Evolutionary conservation across 768 basidiomycete species (phyloP), one percentile per base, ranked within the genome.

Genomic region (Auriscalpium vulgare): DNA sequence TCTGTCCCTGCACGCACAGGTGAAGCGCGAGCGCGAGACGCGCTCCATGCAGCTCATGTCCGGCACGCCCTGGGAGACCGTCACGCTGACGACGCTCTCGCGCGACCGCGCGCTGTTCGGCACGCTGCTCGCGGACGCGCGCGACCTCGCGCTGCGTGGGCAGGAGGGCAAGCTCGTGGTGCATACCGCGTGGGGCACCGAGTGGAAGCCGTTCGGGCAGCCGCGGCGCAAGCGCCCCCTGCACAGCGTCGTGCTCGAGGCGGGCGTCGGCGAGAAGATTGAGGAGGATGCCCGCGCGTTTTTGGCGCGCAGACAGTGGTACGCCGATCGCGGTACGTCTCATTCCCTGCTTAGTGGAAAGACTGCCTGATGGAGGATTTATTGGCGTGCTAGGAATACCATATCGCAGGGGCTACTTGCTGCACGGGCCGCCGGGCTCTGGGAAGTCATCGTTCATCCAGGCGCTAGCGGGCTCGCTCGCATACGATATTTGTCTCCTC

Each of bases 381-480:
- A 17, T 45, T 34, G 47, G 36, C 53, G 54, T 47, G 37, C 58
- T 57, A 97, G 95, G 95, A 16, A 97, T 99, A 57, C 97, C 97
- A 0, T 99, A 98, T 67, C 85, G 97, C 21, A 81, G 97, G 59
- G 97, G 97, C 40, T 97, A 97, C 69, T 80, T 99, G 10, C 73
- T 99, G 14, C 83, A 98, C 65, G 97, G 97, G 10, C 97, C 97
- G 19, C 97, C 97, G 8, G 97, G 21, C 14, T 97, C 94, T 0
- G 97, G 97, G 50, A 99, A 99, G 68, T 95, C 95, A 1, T 99
- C 97, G 7, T 99, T 91, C 74, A 98, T 98, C 62, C 95, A 98
- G 72, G 94, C 97, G 11, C 78, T 98, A 35, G 97, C 97, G 10
- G 97, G 95, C 8, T 82, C 85, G 10, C 72, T 98, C 36, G 85